These are phyloP conservation scores for Diaporthe vaccinii DNA, from an alignment of 2,329 filamentous ascomycete species.

Conservation along the genomic window DNA sequence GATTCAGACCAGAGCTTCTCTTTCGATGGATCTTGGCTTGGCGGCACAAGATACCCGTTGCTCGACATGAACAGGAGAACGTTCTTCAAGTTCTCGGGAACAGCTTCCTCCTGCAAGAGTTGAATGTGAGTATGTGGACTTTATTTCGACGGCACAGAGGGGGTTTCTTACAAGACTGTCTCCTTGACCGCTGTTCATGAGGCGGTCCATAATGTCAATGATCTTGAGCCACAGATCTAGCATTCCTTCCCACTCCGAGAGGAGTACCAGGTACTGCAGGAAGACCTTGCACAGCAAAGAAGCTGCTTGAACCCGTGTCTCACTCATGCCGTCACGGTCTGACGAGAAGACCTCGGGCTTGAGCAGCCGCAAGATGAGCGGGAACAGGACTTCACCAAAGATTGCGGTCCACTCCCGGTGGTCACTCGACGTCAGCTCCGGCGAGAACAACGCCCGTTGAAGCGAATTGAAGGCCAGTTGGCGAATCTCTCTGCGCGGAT, in stretches of 20 bases:
- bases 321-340: conserved; percentile 93
- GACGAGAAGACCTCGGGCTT: conserved; percentile 96
- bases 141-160: not conserved
- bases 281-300: conserved; percentile 96
- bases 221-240: conserved; percentile 93
- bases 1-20: conserved; percentile 73
- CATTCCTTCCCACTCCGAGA: conserved; percentile 90
- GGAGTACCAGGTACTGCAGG: conserved; percentile 88
- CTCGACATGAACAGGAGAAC: conserved; percentile 95
- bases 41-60: conserved; percentile 85
- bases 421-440: conserved; percentile 84
- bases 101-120: conserved; percentile 83
- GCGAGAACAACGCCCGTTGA: conserved; percentile 87
- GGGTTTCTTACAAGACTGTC: conserved; percentile 82
- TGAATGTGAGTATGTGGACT: conserved; percentile 34
- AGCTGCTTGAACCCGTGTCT: conserved; percentile 91
- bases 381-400: conserved; percentile 93
- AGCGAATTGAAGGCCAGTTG: conserved; percentile 89
- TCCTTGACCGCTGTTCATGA: conserved; percentile 95
- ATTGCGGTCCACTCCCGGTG: conserved; percentile 96
- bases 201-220: conserved; percentile 91
- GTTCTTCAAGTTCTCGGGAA: conserved; percentile 96
- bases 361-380: conserved; percentile 85
- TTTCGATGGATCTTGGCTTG: conserved; percentile 67
- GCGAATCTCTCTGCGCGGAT: conserved; percentile 92